These are phyloP conservation scores for Coelastrella sp. DNA, from an alignment of 139 green algal genomes.

Conservation along the genomic window DNA sequence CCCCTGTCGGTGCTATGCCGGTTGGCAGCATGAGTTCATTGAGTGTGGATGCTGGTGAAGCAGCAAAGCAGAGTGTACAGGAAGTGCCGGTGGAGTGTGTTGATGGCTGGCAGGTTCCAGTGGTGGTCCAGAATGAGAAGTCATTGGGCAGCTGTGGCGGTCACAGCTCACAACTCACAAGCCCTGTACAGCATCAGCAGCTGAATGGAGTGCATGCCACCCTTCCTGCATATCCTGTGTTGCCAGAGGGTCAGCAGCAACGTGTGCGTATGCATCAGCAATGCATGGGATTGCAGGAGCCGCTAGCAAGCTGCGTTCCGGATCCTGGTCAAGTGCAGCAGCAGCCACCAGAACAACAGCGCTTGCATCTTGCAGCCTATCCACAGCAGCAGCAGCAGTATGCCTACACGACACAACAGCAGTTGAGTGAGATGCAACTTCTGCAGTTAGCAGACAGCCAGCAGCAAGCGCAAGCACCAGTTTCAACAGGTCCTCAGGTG, in stretches of 20 bases:
- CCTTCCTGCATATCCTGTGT: neutral
- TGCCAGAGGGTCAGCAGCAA: neutral
- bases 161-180: neutral
- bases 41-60: neutral
- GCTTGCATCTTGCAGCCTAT: neutral
- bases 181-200: too few relatives aligned
- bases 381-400: slow-evolving; percentile 15
- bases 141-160: neutral
- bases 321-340: slow-evolving; percentile 9
- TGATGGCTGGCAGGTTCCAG: neutral
- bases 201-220: too few relatives aligned
- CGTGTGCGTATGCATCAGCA: too few relatives aligned
- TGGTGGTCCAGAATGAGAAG: slow-evolving; percentile 34
- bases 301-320: too few relatives aligned
- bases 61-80: neutral
- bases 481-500: too few relatives aligned
- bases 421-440: too few relatives aligned
- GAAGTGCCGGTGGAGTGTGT: slow-evolving; percentile 25
- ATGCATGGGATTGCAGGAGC: too few relatives aligned
- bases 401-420: neutral
- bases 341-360: neutral
- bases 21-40: neutral
- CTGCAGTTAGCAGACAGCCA: neutral
- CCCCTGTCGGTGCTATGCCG: neutral
- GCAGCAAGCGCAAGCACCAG: too few relatives aligned